phyloP scores from a whole-genome alignment of 2,329 filamentous ascomycete species.

The Calycina marina region DNA sequence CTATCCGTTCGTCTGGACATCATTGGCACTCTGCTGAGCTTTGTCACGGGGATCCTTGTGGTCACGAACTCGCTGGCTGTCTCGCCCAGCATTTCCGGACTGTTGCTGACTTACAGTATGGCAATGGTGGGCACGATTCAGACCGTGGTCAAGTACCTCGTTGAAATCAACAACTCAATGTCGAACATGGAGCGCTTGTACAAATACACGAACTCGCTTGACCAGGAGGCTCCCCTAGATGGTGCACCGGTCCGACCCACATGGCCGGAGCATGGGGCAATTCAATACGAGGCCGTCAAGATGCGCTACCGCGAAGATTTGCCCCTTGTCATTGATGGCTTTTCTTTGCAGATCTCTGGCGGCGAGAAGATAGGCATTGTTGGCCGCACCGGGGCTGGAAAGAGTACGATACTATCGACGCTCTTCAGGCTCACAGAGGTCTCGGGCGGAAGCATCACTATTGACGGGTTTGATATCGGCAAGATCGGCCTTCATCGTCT shows the following conservation, averaged over 20 bases:
- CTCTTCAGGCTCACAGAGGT: conserved; percentile 61
- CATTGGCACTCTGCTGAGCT: conserved; percentile 45
- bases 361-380: conserved; percentile 70
- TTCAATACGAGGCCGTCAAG: conserved; percentile 31
- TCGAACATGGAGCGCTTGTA: conserved; percentile 52
- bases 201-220: conserved; percentile 35
- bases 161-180: conserved; percentile 58
- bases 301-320: conserved; percentile 55
- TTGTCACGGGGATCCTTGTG: conserved; percentile 48
- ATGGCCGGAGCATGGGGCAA: conserved; percentile 48
- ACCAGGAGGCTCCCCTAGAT: background rate
- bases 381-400: conserved; percentile 65
- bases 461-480: conserved; percentile 52
- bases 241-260: conserved; percentile 34
- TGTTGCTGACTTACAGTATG: conserved; percentile 53
- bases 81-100: conserved; percentile 45
- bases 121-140: conserved; percentile 55
- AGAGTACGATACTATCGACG: conserved; percentile 66
- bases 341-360: conserved; percentile 53
- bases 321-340: conserved; percentile 54
- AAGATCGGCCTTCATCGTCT: conserved; percentile 59
- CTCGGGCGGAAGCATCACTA: conserved; percentile 41
- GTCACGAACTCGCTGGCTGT: conserved; percentile 49
- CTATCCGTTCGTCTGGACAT: conserved; percentile 46
- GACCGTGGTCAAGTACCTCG: conserved; percentile 52